Evolutionary conservation across 2,329 filamentous ascomycete genomes (phyloP).

Genomic region (Aspergillus fructus): DNA sequence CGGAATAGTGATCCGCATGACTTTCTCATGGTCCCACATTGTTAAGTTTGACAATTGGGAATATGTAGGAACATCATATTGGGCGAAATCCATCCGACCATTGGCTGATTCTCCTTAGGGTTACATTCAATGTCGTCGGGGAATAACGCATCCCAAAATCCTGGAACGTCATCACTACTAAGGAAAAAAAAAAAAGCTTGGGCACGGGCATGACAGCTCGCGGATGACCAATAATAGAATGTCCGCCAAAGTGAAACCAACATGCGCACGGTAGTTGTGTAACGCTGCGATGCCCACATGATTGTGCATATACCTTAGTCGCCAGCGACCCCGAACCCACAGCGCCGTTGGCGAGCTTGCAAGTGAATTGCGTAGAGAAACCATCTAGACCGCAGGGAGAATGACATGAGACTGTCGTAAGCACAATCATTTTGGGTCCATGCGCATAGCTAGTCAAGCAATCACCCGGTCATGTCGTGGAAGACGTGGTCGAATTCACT

Average conservation of each 20-base stretch:
- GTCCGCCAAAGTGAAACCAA: neutral
- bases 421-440: too few relatives aligned
- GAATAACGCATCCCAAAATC: neutral
- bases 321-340: too few relatives aligned
- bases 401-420: too few relatives aligned
- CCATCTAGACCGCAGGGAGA: too few relatives aligned
- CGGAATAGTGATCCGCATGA: neutral
- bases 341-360: neutral
- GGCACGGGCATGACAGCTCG: neutral
- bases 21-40: neutral
- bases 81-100: neutral
- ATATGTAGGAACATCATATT: neutral
- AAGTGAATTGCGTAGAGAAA: neutral
- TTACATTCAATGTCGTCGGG: neutral
- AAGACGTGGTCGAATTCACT: too few relatives aligned
- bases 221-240: neutral
- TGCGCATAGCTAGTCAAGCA: too few relatives aligned
- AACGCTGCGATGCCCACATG: neutral
- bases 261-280: neutral
- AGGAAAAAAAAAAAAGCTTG: neutral
- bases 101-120: neutral
- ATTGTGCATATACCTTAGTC: neutral
- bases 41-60: neutral
- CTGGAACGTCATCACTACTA: slow-evolving; percentile 2
- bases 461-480: too few relatives aligned